Base-by-base conservation (phyloP, 768 basidiomycete genomes). In the Kwoniella dendrophila region DNA sequence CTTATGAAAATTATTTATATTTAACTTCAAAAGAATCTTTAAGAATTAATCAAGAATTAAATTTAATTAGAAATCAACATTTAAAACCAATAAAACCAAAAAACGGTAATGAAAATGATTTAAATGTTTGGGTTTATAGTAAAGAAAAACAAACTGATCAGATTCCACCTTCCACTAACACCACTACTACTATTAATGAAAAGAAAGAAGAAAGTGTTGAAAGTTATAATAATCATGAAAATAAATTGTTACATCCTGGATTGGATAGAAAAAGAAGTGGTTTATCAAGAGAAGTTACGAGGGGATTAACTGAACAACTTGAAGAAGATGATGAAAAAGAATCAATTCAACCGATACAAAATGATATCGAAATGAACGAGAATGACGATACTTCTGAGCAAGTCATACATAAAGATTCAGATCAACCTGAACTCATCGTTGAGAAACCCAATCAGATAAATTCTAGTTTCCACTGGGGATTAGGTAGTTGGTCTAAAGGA, bases 1-100 rank as follows among this genome's bases (percentile, higher is more conserved):
- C 84, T 34, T 88, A 86, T 73, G 89, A 93, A 69, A 95, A 95
- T 73, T 98, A 93, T 93, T 94, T 97, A 90, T 83, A 79, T 72
- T 84, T 88, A 79, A 87, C 87, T 63, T 88, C 92, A 0, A 82
- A 81, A 68, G 83, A 88, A 33, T 86, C 87, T 1, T 69, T 80
- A 4, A 86, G 89, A 45, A 82, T 86, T 43, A 87, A 87, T 50
- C 81, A 83, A 16, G 65, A 71, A 53, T 57, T 81, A 34, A 44
- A 56, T 29, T 86, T 44, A 33, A 71, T 59, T 33, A 67, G 75
- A 40, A 66, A 70, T 33, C 68, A 70, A 22, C 53, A 73, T 45
- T 40, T 76, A 57, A 60, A 59, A 26, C 54, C 48, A 8, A 56
- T 77, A 18, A 64, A 72, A 14, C n/a, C n/a, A n/a, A n/a, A n/a